A percentile compares a stretch with the other conserved stretches of the same genome.
phyloP scores from a whole-genome alignment of 1,284 basidiomycete species.

The Porogramme epimiltina region DNA sequence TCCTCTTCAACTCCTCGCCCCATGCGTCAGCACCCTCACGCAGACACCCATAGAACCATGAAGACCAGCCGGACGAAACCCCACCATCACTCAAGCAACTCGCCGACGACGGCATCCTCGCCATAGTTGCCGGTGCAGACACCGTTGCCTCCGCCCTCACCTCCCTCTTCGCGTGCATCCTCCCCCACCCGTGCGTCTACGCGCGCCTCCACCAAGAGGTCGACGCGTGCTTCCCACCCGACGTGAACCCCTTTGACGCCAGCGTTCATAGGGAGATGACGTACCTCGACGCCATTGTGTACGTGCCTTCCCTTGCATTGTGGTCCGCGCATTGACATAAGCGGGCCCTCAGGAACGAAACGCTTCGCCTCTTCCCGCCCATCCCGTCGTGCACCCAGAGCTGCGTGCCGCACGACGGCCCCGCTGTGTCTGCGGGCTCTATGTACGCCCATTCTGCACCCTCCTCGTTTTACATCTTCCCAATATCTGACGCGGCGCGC shows the following conservation, averaged over 20 bases:
- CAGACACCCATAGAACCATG: conserved; percentile 17
- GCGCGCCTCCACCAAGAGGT: conserved; percentile 27
- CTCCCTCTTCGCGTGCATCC: conserved; percentile 17
- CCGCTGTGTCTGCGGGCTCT: conserved; percentile 21
- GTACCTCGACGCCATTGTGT: conserved; percentile 33
- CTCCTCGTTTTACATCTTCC: background rate
- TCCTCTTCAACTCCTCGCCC: background rate
- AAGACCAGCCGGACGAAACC: conserved; percentile 16
- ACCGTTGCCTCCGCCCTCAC: conserved; percentile 23
- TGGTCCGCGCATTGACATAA: conserved; percentile 14
- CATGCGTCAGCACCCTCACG: background rate
- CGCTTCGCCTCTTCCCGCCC: conserved; percentile 54
- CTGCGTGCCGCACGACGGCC: conserved; percentile 28
- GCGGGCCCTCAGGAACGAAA: conserved; percentile 48
- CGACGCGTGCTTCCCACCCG: conserved; percentile 25
- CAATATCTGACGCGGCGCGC: background rate
- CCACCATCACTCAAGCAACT: conserved; percentile 40
- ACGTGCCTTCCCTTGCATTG: conserved; percentile 5
- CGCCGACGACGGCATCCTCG: conserved; percentile 29
- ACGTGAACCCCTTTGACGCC: conserved; percentile 23
- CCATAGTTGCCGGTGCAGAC: conserved; percentile 29
- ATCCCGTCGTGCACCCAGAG: conserved; percentile 48
- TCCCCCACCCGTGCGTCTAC: conserved; percentile 17
- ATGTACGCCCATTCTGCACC: conserved; percentile 23
- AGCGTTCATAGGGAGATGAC: conserved; percentile 23